Conservation (phyloP, 2,329 filamentous ascomycete genomes). For the Pseudogymnoascus sp. region DNA sequence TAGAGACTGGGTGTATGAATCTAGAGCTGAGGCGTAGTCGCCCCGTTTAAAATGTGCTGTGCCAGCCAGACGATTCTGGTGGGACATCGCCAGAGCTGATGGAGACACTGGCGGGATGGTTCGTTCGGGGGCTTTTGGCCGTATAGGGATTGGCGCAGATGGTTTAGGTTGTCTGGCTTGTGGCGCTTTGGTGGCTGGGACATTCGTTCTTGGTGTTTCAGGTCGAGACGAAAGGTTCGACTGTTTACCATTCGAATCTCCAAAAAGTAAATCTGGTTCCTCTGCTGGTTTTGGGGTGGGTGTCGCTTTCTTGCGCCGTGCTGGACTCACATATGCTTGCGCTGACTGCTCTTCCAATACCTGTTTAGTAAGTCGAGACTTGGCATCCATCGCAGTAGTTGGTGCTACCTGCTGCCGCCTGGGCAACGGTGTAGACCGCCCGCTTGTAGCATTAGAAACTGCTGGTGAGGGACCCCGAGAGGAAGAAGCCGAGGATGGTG, state of each 20-base stretch:
- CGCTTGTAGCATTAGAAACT: conserved; percentile 36
- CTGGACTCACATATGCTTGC: conserved; percentile 81
- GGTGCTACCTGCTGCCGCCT: conserved; percentile 52
- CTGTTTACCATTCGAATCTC: conserved; percentile 18
- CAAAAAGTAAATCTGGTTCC: conserved; percentile 60
- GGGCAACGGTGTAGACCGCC: conserved; percentile 41
- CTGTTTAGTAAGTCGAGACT: conserved; percentile 61
- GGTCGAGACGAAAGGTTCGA: conserved; percentile 22
- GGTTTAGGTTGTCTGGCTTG: conserved; percentile 36
- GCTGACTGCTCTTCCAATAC: conserved; percentile 72
- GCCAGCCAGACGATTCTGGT: conserved; percentile 70
- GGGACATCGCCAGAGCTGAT: conserved; percentile 65
- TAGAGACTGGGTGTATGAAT: conserved; percentile 73
- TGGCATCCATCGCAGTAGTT: conserved; percentile 38
- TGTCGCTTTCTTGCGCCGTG: conserved; percentile 65
- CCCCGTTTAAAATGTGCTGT: conserved; percentile 89
- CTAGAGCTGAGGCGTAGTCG: conserved; percentile 81
- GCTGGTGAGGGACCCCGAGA: conserved; percentile 45
- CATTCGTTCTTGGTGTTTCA: conserved; percentile 23
- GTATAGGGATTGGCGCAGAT: conserved; percentile 36
- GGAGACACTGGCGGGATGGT: conserved; percentile 58
- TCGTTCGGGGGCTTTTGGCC: conserved; percentile 41
- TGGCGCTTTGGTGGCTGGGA: conserved; percentile 31
- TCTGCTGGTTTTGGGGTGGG: conserved; percentile 28
- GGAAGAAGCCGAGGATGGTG: conserved; percentile 16